These are phyloP conservation scores for Cunninghamia lanceolata DNA, from an alignment of 75 land plant genomes.

Conservation along the genomic window DNA sequence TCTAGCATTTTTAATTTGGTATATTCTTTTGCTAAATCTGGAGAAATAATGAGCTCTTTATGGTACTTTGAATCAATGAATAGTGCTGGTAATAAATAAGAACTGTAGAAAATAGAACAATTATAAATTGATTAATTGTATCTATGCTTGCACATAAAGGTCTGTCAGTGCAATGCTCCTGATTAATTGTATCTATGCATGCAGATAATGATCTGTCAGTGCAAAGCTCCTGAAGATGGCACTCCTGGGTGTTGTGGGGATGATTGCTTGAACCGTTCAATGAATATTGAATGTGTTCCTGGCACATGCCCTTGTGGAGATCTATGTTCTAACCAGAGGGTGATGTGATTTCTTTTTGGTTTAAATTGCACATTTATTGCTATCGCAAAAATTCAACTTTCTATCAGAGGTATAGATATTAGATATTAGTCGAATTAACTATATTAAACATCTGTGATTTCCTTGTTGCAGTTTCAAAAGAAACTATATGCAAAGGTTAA, in stretches of 20 bases:
- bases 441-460: not conserved
- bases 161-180: constrained; percentile 26
- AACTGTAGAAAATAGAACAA: not conserved
- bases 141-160: constrained; percentile 25
- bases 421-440: not conserved
- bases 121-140: constrained; percentile 1
- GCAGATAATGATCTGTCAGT: constrained; percentile 43
- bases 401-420: not conserved
- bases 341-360: constrained; percentile 3
- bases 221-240: constrained; percentile 37
- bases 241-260: constrained; percentile 44
- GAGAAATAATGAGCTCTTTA: not conserved
- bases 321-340: constrained; percentile 49
- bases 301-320: constrained; percentile 49
- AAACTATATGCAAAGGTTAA: constrained; percentile 29
- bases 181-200: not conserved
- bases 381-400: not conserved
- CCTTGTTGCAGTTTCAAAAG: constrained; percentile 35
- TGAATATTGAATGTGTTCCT: constrained; percentile 40
- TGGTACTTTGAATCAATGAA: not conserved
- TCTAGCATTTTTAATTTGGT: not conserved
- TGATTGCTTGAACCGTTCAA: constrained; percentile 39
- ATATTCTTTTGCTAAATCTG: not conserved
- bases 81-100: not conserved
- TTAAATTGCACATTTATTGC: not conserved